A percentile compares a stretch with the other conserved stretches of the same genome.
phyloP scores from a whole-genome alignment of 108 stramenopile genomes.

The Pseudonitzschia delicatissima region DNA sequence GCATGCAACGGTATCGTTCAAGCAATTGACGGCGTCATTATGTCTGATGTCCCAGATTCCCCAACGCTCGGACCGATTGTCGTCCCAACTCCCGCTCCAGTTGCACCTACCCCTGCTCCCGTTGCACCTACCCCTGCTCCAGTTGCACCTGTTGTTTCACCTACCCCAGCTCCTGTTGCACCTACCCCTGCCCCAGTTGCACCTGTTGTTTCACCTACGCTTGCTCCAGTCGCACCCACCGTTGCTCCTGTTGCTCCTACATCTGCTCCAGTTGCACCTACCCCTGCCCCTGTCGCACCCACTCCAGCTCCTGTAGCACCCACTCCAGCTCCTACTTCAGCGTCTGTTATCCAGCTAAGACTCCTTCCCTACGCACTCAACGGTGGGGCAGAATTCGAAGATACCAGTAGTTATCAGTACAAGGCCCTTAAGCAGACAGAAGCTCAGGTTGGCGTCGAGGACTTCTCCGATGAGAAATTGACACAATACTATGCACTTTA shows the following conservation, averaged over 20 bases:
- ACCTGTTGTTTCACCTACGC: constrained; percentile 2
- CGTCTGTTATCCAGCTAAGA: constrained; percentile 10
- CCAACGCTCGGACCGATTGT: background rate
- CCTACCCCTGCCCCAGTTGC: constrained; percentile 9
- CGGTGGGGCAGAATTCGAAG: constrained; percentile 30
- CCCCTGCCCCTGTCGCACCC: constrained; percentile 18
- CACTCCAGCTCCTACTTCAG: constrained; percentile 13
- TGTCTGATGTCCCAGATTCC: background rate
- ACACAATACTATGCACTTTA: constrained; percentile 32
- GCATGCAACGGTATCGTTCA: constrained; percentile 5
- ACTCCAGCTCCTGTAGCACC: constrained; percentile 27
- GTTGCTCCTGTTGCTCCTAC: constrained; percentile 24
- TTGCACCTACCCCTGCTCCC: constrained; percentile 12
- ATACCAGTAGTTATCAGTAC: constrained; percentile 36
- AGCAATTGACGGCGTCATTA: constrained; percentile 1
- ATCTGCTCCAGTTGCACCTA: constrained; percentile 2
- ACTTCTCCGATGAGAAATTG: constrained; percentile 21
- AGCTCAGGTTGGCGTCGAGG: constrained; percentile 26
- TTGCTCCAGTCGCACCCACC: constrained; percentile 23
- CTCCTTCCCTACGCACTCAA: constrained; percentile 16
- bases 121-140: constrained; percentile 14
- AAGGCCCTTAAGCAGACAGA: constrained; percentile 28
- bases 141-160: constrained; percentile 7
- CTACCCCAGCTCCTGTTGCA: constrained; percentile 8
- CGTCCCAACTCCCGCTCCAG: constrained; percentile 2